Evolutionary conservation across 331 rosid species (phyloP).

Genomic region (Pyrus hybrid): DNA sequence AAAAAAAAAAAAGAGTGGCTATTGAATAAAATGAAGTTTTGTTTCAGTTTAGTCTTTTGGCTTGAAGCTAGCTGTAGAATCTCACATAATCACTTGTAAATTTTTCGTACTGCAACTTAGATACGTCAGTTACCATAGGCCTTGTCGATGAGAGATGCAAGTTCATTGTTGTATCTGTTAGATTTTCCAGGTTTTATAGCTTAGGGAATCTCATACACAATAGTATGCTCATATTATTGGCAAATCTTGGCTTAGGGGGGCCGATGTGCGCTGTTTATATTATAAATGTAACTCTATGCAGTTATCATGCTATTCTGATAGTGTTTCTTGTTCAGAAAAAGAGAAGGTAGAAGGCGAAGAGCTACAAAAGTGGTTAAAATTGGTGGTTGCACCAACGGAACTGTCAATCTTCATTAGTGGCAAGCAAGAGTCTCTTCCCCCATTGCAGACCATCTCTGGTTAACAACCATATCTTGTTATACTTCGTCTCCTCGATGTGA

Average conservation of each 20-base stretch:
- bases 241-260: neutral
- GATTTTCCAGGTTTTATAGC: neutral
- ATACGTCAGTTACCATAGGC: neutral
- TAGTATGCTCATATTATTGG: neutral
- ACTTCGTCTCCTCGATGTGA: conserved; percentile 14
- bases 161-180: neutral
- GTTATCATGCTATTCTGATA: conserved; percentile 16
- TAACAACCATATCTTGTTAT: conserved; percentile 5
- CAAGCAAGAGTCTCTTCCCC: conserved; percentile 20
- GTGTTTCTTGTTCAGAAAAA: conserved; percentile 48
- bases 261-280: neutral
- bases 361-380: conserved; percentile 77
- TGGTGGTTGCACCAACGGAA: conserved; percentile 84
- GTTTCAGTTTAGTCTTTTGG: neutral
- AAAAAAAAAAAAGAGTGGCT: no score
- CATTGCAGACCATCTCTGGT: conserved; percentile 14
- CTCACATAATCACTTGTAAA: neutral
- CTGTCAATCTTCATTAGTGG: conserved; percentile 46
- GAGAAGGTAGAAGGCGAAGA: conserved; percentile 95
- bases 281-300: neutral
- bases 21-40: neutral
- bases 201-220: neutral
- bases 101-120: no score
- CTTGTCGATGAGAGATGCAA: neutral
- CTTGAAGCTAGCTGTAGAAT: neutral